Evolutionary conservation across 108 stramenopile species (phyloP).

Genomic region (Cylindrotheca fusiformis): DNA sequence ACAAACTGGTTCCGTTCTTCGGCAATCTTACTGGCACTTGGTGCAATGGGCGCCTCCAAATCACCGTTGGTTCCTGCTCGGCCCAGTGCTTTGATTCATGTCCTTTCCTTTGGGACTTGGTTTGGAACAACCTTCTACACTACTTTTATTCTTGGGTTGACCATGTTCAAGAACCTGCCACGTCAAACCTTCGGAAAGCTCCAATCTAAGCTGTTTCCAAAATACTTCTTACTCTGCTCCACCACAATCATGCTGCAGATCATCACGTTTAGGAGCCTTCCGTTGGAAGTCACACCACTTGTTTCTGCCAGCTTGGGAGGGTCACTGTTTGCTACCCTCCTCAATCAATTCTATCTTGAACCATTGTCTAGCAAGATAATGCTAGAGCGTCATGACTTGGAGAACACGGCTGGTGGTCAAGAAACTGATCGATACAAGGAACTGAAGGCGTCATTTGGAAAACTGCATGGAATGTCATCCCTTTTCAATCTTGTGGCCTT

Average conservation of each 20-base stretch:
- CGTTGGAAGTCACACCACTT: conserved; percentile 19
- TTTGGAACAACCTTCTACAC: conserved; percentile 71
- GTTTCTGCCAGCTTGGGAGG: conserved; percentile 39
- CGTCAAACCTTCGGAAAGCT: conserved; percentile 79
- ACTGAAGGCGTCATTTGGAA: conserved; percentile 51
- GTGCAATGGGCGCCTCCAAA: conserved; percentile 4
- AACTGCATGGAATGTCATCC: conserved; percentile 73
- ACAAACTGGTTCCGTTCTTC: conserved; percentile 19
- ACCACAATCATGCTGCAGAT: conserved; percentile 53
- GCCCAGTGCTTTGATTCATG: conserved; percentile 53
- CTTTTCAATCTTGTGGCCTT: conserved; percentile 24
- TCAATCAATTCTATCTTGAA: conserved; percentile 73
- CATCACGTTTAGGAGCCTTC: not conserved
- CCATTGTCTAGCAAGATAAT: conserved; percentile 61
- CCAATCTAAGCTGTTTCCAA: conserved; percentile 79
- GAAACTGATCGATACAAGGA: conserved; percentile 62
- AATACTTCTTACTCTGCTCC: conserved; percentile 66
- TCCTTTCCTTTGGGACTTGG: conserved; percentile 71
- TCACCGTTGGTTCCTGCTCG: too few relatives aligned
- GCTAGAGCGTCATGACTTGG: conserved; percentile 60
- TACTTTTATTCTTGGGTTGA: conserved; percentile 77
- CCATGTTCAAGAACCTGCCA: conserved; percentile 84
- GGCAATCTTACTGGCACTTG: conserved; percentile 13
- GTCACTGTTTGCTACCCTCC: conserved; percentile 47
- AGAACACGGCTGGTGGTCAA: conserved; percentile 41